These are phyloP conservation scores for Phytophthora pistaciae DNA, from an alignment of 352 stramenopile species.

Conservation along the genomic window DNA sequence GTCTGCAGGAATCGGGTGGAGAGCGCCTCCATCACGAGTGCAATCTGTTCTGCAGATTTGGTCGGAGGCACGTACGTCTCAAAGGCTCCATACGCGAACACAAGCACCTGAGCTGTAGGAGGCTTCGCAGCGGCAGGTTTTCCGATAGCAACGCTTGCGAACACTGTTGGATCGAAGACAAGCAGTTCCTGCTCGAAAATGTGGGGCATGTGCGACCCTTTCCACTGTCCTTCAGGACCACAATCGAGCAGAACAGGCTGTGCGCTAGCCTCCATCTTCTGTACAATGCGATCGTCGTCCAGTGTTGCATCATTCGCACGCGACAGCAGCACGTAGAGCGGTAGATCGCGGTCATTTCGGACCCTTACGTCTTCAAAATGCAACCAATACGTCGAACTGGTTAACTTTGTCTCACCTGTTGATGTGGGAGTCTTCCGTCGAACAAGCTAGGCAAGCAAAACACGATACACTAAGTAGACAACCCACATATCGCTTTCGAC, in stretches of 20 bases:
- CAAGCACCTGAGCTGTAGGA: slow-evolving; percentile 49
- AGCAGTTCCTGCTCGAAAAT: slow-evolving; percentile 68
- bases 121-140: slow-evolving; percentile 71
- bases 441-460: slow-evolving; percentile 13
- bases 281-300: slow-evolving; percentile 42
- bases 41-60: slow-evolving; percentile 57
- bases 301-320: slow-evolving; percentile 24
- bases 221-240: slow-evolving; percentile 72
- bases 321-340: slow-evolving; percentile 70
- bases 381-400: slow-evolving; percentile 49
- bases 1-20: slow-evolving; percentile 52
- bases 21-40: slow-evolving; percentile 57
- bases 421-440: slow-evolving; percentile 1
- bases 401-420: slow-evolving; percentile 1
- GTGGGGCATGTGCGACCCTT: slow-evolving; percentile 50
- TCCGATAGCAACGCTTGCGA: slow-evolving; percentile 59
- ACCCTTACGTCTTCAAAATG: slow-evolving; percentile 65
- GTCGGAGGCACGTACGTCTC: slow-evolving; percentile 60
- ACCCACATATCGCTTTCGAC: neutral
- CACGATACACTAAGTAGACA: neutral
- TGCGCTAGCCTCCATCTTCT: slow-evolving; percentile 46
- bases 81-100: slow-evolving; percentile 70
- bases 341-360: slow-evolving; percentile 65
- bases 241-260: slow-evolving; percentile 66
- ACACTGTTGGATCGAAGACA: slow-evolving; percentile 65